Conservation (phyloP, 306 rosid species). For the Cercis canadensis region DNA sequence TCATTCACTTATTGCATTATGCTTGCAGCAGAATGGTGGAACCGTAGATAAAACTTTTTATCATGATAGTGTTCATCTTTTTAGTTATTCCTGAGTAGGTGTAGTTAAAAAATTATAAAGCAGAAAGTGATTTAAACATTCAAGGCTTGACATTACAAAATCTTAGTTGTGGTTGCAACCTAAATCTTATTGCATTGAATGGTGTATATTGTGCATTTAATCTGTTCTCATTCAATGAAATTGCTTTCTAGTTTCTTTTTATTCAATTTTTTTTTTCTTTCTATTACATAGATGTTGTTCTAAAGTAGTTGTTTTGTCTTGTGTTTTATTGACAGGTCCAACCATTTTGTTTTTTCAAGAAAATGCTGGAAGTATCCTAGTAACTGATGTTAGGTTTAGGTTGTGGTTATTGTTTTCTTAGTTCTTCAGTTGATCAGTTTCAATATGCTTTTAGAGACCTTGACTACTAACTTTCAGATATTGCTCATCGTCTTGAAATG, state of each 20-base stretch:
- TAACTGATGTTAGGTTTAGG: conserved; percentile 43
- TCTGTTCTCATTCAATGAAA: neutral
- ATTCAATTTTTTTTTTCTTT: conserved; percentile 9
- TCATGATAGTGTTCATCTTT: neutral
- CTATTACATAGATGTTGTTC: conserved; percentile 29
- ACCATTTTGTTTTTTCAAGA: conserved; percentile 97
- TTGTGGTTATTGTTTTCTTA: conserved; percentile 26
- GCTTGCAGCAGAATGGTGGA: neutral
- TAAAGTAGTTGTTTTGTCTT: conserved; percentile 35
- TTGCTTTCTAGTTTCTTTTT: neutral
- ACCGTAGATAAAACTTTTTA: neutral
- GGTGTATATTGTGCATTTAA: neutral
- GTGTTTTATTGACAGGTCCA: conserved; percentile 74
- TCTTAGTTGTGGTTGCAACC: conserved; percentile 17
- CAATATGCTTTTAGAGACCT: conserved; percentile 54
- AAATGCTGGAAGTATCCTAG: conserved; percentile 99
- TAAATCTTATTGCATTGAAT: neutral
- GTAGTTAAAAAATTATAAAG: neutral
- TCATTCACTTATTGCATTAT: neutral
- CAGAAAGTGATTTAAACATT: neutral
- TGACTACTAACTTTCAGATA: conserved; percentile 76
- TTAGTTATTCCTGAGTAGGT: conserved; percentile 11
- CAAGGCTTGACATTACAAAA: neutral
- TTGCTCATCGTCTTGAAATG: conserved; percentile 99
- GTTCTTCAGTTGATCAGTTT: conserved; percentile 32